Conservation (phyloP, 139 green algal species). For the Chlamydomonas sphaeroides region DNA sequence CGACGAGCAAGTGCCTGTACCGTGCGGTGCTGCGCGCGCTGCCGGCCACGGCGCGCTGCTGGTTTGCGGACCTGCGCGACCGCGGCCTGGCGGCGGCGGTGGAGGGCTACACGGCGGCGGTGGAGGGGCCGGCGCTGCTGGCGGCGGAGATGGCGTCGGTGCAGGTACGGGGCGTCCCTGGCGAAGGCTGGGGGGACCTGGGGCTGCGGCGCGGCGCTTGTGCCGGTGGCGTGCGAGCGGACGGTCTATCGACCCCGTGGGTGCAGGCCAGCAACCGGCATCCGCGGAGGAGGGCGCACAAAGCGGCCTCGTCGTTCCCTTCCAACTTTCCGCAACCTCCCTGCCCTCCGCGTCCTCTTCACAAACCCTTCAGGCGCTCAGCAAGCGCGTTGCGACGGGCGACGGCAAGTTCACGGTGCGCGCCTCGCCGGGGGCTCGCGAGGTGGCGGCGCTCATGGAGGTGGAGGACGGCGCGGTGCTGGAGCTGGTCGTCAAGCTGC, state of each 20-base stretch:
- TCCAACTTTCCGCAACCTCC: too few relatives aligned
- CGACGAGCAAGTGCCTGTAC: slow-evolving; percentile 60
- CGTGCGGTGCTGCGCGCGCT: slow-evolving; percentile 73
- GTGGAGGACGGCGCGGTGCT: slow-evolving; percentile 88
- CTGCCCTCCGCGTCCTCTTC: too few relatives aligned
- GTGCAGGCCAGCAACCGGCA: too few relatives aligned
- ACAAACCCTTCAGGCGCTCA: slow-evolving; percentile 10
- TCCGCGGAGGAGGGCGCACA: too few relatives aligned
- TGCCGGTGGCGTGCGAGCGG: too few relatives aligned
- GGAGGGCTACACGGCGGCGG: slow-evolving; percentile 83
- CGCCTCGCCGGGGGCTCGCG: slow-evolving; percentile 56
- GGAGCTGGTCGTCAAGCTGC: slow-evolving; percentile 88
- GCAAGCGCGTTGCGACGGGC: background rate
- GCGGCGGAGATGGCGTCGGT: slow-evolving; percentile 76
- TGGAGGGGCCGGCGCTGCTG: slow-evolving; percentile 84
- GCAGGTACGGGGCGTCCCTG: slow-evolving; percentile 27
- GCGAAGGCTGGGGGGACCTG: too few relatives aligned
- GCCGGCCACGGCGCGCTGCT: slow-evolving; percentile 80
- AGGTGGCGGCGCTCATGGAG: slow-evolving; percentile 79
- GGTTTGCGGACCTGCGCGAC: slow-evolving; percentile 87
- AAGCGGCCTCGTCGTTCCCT: background rate
- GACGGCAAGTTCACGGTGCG: slow-evolving; percentile 72
- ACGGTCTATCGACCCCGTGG: too few relatives aligned
- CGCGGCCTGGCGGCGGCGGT: slow-evolving; percentile 60
- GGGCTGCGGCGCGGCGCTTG: too few relatives aligned